Conservation (phyloP, 257 asterid species). For the Solanum rostratum region DNA sequence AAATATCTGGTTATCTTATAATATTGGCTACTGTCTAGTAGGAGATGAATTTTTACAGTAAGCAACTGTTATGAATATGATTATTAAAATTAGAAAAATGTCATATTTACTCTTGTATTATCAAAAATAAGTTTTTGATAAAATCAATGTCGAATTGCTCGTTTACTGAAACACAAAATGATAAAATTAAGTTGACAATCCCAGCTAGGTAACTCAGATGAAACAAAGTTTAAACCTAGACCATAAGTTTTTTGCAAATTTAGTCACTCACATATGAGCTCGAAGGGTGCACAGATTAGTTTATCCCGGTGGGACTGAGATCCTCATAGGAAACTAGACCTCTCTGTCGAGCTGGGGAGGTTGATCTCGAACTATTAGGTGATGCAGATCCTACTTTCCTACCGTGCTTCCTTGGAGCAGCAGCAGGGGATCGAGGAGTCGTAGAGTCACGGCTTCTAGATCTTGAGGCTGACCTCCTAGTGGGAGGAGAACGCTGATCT, state of each 20-base stretch:
- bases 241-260: neutral
- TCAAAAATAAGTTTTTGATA: too few species aligned
- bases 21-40: too few species aligned
- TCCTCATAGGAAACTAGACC: conserved; percentile 81
- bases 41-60: too few species aligned
- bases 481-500: conserved; percentile 13
- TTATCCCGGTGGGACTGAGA: conserved; percentile 45
- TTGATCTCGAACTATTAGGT: conserved; percentile 35
- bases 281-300: conserved; percentile 9
- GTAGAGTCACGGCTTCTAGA: conserved; percentile 44
- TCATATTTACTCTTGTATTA: too few species aligned
- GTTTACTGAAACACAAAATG: neutral
- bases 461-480: conserved; percentile 35
- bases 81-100: too few species aligned
- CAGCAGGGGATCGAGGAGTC: conserved; percentile 41
- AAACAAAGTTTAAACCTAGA: neutral
- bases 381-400: conserved; percentile 21
- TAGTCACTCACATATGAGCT: neutral
- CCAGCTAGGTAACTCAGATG: neutral
- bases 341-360: conserved; percentile 46
- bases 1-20: too few species aligned
- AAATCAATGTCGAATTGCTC: neutral
- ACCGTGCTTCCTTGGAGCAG: conserved; percentile 27
- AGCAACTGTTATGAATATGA: too few species aligned
- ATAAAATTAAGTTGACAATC: neutral